phyloP scores from a whole-genome alignment of 768 basidiomycete genomes.

The Pleurotus ostreatus region DNA sequence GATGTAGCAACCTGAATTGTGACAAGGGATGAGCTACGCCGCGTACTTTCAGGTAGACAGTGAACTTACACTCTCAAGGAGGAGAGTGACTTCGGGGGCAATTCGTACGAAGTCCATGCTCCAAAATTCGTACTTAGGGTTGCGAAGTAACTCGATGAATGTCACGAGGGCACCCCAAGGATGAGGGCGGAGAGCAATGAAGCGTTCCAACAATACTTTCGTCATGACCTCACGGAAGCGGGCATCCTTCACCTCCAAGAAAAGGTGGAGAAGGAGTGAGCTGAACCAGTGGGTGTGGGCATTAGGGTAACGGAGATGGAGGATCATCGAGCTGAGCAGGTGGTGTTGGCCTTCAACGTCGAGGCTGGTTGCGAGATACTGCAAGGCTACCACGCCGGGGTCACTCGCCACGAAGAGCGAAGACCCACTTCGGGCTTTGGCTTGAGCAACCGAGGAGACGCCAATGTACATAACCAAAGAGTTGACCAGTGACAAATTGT shows the following conservation, averaged over 20 bases:
- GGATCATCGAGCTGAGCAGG: slow-evolving; percentile 85
- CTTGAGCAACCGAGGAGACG: slow-evolving; percentile 87
- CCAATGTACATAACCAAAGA: slow-evolving; percentile 95
- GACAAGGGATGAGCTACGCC: slow-evolving; percentile 4
- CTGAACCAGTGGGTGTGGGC: slow-evolving; percentile 99
- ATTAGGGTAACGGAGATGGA: slow-evolving; percentile 96
- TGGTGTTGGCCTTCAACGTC: slow-evolving; percentile 97
- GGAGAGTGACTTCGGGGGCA: slow-evolving; percentile 80
- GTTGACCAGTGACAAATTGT: slow-evolving; percentile 89
- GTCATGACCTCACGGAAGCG: slow-evolving; percentile 80
- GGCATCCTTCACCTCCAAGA: slow-evolving; percentile 73
- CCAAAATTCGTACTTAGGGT: slow-evolving; percentile 90
- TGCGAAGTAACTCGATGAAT: slow-evolving; percentile 90
- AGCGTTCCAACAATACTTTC: slow-evolving; percentile 87
- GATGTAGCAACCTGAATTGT: slow-evolving; percentile 63
- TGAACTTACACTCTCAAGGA: slow-evolving; percentile 74
- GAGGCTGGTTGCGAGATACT: slow-evolving; percentile 77
- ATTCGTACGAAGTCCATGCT: slow-evolving; percentile 81
- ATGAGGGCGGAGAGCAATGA: slow-evolving; percentile 92
- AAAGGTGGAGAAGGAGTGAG: slow-evolving; percentile 83
- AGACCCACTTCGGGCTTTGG: slow-evolving; percentile 79
- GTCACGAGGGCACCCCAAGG: slow-evolving; percentile 95
- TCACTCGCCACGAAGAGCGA: slow-evolving; percentile 79
- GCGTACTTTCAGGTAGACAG: slow-evolving; percentile 4
- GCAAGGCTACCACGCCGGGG: slow-evolving; percentile 80